Percentiles rank a stretch among this genome's conserved stretches.
These are phyloP conservation scores for Mychonastes homosphaera DNA, from an alignment of 139 green algal species.

Conservation along the genomic window DNA sequence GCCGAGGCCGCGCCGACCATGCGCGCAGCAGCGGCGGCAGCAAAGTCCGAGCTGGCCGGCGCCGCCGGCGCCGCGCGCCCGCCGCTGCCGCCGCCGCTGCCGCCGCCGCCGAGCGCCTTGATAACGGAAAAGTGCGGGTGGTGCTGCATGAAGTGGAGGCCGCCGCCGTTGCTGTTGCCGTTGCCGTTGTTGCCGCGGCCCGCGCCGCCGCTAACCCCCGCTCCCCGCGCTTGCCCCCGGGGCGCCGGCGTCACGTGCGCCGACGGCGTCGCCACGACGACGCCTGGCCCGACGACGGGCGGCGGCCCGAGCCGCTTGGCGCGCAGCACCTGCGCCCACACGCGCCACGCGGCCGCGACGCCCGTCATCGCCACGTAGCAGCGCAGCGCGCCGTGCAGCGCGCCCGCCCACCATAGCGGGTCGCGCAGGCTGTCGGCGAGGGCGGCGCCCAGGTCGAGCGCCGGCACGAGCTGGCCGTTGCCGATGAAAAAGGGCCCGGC, in stretches of 20 bases:
- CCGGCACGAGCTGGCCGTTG: no score
- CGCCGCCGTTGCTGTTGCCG: neutral
- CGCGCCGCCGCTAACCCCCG: neutral
- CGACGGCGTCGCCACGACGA: neutral
- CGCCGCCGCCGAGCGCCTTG: no score
- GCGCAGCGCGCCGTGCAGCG: slow-evolving; percentile 11
- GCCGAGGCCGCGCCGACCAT: no score
- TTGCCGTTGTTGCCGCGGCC: neutral
- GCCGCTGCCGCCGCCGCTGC: no score
- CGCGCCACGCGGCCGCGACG: neutral
- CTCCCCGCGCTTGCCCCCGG: neutral
- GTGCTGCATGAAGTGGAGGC: neutral
- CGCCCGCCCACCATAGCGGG: neutral
- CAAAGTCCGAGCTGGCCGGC: no score
- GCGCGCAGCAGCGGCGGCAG: no score
- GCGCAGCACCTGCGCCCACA: no score
- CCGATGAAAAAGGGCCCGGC: no score
- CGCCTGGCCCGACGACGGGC: neutral
- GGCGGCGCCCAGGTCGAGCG: no score
- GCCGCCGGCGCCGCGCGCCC: no score
- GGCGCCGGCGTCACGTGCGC: neutral
- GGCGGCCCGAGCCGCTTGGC: no score
- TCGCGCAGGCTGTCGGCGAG: neutral
- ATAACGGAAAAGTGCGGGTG: no score
- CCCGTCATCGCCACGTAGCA: slow-evolving; percentile 5